A percentile compares a stretch with the other conserved stretches of the same genome.
Conservation (phyloP, 2,329 filamentous ascomycete genomes). For the Xylariaceae sp. region DNA sequence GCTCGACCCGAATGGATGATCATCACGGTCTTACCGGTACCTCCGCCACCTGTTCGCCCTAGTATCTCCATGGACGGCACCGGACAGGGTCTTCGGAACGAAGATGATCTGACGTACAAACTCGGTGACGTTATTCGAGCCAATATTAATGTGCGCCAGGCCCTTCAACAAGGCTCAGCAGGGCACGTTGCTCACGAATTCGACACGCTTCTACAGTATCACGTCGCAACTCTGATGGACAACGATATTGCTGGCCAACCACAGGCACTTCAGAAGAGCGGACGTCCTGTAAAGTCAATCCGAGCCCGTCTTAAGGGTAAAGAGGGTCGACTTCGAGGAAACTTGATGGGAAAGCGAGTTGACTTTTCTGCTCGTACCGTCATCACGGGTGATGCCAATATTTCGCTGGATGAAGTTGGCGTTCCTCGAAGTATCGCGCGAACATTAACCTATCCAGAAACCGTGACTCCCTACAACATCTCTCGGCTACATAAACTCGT, state of each 20-base stretch:
- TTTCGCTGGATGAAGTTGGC: slow-evolving; percentile 95
- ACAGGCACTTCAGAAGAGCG: slow-evolving; percentile 93
- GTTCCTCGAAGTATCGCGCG: slow-evolving; percentile 90
- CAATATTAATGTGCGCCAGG: slow-evolving; percentile 89
- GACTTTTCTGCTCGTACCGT: slow-evolving; percentile 99
- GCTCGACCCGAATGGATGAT: slow-evolving; percentile 99
- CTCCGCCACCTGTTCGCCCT: slow-evolving; percentile 89
- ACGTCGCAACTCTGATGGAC: slow-evolving; percentile 99
- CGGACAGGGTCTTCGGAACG: slow-evolving; percentile 84
- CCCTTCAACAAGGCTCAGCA: slow-evolving; percentile 85
- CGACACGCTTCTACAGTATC: slow-evolving; percentile 88
- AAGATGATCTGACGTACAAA: slow-evolving; percentile 99
- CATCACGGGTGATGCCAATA: slow-evolving; percentile 96
- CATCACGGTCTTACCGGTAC: slow-evolving; percentile 88
- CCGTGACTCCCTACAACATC: slow-evolving; percentile 97
- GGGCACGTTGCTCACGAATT: slow-evolving; percentile 90
- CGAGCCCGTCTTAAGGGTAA: slow-evolving; percentile 98
- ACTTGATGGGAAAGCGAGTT: slow-evolving; percentile 99
- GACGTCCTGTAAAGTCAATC: slow-evolving; percentile 93
- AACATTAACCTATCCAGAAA: slow-evolving; percentile 93
- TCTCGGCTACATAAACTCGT: slow-evolving; percentile 85
- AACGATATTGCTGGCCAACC: slow-evolving; percentile 97
- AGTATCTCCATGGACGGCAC: slow-evolving; percentile 97
- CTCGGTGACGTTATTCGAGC: slow-evolving; percentile 96
- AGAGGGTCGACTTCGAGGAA: slow-evolving; percentile 94